These are phyloP conservation scores for Stemphylium vesicarium DNA, from an alignment of 2,329 filamentous ascomycete genomes.

Conservation along the genomic window DNA sequence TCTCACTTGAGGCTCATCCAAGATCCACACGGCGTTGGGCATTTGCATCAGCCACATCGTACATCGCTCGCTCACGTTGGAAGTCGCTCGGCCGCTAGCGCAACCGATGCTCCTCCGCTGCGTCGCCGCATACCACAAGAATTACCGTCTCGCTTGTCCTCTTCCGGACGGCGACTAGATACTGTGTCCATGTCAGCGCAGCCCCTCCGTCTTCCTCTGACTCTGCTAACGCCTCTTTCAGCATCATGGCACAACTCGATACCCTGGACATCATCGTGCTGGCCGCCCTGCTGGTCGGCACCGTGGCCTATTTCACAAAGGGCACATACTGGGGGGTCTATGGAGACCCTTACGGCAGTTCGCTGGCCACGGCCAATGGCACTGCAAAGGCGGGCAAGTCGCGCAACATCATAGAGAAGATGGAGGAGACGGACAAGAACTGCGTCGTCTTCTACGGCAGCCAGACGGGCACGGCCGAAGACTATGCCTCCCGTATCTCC, in stretches of 20 bases:
- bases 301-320: constrained; percentile 96
- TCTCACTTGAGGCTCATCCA: background rate
- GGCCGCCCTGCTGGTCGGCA: constrained; percentile 80
- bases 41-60: background rate
- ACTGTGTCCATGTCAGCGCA: constrained; percentile 28
- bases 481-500: constrained; percentile 93
- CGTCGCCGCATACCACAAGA: constrained; percentile 27
- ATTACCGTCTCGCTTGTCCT: constrained; percentile 35
- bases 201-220: constrained; percentile 19
- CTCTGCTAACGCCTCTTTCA: constrained; percentile 20
- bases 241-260: constrained; percentile 90
- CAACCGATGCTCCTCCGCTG: constrained; percentile 8
- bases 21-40: background rate
- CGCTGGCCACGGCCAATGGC: constrained; percentile 70
- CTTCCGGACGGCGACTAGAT: constrained; percentile 30
- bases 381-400: constrained; percentile 80
- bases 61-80: background rate
- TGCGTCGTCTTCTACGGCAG: constrained; percentile 98
- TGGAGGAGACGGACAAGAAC: constrained; percentile 95
- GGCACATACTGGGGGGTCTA: constrained; percentile 89
- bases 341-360: constrained; percentile 86
- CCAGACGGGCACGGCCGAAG: constrained; percentile 96
- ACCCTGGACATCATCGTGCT: constrained; percentile 95
- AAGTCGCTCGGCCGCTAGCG: constrained; percentile 6
- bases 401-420: constrained; percentile 90